Conservation (phyloP, 148 eudicot genomes). For the Rhododendron williamsianum region DNA sequence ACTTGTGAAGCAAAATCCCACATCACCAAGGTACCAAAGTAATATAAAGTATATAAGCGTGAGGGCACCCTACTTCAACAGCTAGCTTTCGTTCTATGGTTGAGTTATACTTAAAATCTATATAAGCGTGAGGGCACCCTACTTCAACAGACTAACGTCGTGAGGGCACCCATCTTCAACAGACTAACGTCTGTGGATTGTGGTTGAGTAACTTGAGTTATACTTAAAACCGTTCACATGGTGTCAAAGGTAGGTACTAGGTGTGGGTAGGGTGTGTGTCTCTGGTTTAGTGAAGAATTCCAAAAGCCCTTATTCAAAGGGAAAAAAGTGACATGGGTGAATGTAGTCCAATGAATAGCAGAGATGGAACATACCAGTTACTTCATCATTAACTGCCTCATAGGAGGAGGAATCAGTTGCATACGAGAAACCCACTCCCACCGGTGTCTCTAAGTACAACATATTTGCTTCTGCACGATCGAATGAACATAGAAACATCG, state of each 20-base stretch:
- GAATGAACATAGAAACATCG: not conserved
- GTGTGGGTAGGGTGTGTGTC: not conserved
- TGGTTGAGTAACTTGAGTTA: no score
- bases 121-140: not conserved
- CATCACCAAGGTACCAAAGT: not conserved
- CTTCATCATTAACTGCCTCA: slow-evolving; percentile 63
- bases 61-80: not conserved
- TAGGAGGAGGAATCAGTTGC: slow-evolving; percentile 58
- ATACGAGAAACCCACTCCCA: slow-evolving; percentile 96
- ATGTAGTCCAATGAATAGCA: not conserved
- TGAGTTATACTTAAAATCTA: not conserved
- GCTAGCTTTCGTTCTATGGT: not conserved
- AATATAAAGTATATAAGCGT: not conserved
- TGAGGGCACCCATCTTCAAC: no score
- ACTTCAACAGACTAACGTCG: no score
- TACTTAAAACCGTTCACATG: no score
- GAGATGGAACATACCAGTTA: slow-evolving; percentile 55
- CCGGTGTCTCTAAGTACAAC: slow-evolving; percentile 85
- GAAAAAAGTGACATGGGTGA: not conserved
- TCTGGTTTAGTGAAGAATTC: not conserved
- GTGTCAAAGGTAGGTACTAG: no score
- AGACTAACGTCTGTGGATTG: no score
- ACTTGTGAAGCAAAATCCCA: not conserved
- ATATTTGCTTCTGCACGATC: slow-evolving; percentile 81
- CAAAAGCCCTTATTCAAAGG: not conserved